phyloP scores from a whole-genome alignment of 176 grass and related monocot species.

The Lolium perenne region DNA sequence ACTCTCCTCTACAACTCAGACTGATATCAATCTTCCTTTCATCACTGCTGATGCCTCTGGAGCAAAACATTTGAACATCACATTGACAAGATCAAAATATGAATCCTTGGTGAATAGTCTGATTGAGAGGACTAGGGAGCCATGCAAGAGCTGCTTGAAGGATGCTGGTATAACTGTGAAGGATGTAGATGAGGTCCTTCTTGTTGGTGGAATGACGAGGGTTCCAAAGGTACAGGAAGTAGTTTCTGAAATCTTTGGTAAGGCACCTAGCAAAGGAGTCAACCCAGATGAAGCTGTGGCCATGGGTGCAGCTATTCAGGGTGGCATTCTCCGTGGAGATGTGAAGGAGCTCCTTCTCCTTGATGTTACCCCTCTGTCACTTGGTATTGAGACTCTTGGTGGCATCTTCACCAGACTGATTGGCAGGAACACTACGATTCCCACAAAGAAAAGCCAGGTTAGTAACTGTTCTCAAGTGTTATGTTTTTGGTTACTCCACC shows the following conservation, averaged over 20 bases:
- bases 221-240: slow-evolving; percentile 53
- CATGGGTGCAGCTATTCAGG: slow-evolving; percentile 56
- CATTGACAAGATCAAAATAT: slow-evolving; percentile 58
- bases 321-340: slow-evolving; percentile 61
- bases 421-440: slow-evolving; percentile 56
- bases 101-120: slow-evolving; percentile 42
- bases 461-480: not conserved
- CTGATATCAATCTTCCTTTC: slow-evolving; percentile 55
- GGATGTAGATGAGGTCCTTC: slow-evolving; percentile 57
- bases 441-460: slow-evolving; percentile 60
- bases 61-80: slow-evolving; percentile 59
- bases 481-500: not conserved
- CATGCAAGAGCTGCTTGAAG: slow-evolving; percentile 58
- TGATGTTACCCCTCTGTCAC: slow-evolving; percentile 58
- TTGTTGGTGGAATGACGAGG: slow-evolving; percentile 61
- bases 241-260: slow-evolving; percentile 53
- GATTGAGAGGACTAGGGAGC: slow-evolving; percentile 54
- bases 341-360: slow-evolving; percentile 65
- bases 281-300: slow-evolving; percentile 62
- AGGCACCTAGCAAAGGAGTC: slow-evolving; percentile 53
- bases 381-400: slow-evolving; percentile 65
- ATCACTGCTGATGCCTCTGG: slow-evolving; percentile 56
- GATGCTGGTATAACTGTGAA: slow-evolving; percentile 51
- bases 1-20: slow-evolving; percentile 55
- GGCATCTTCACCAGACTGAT: slow-evolving; percentile 58